phyloP scores from a whole-genome alignment of 2,329 filamentous ascomycete genomes.

The Cyphellophora attinorum region DNA sequence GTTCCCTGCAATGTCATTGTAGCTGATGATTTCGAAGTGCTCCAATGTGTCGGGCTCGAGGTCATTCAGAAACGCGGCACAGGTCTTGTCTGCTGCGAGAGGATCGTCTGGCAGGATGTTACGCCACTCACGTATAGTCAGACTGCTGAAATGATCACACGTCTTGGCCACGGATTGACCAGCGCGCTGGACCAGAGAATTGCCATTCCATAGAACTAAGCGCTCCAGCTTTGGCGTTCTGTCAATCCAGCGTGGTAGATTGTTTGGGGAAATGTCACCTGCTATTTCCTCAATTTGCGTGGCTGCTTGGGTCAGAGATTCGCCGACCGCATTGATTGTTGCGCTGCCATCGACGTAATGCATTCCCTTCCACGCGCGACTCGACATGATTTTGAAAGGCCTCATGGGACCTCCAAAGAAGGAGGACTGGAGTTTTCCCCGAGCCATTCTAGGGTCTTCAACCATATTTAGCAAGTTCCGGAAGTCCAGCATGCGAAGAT shows the following conservation, averaged over 20 bases:
- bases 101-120: conserved; percentile 13
- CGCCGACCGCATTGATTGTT: conserved; percentile 29
- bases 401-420: conserved; percentile 38
- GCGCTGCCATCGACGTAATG: conserved; percentile 13
- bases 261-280: conserved; percentile 28
- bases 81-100: conserved; percentile 44
- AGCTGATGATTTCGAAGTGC: conserved; percentile 49
- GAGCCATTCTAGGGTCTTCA: conserved; percentile 48
- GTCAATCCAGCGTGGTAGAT: conserved; percentile 46
- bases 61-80: conserved; percentile 49
- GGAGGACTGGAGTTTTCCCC: conserved; percentile 46
- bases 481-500: conserved; percentile 55
- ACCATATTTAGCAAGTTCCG: conserved; percentile 52
- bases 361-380: conserved; percentile 12
- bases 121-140: conserved; percentile 48
- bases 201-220: conserved; percentile 53
- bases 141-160: conserved; percentile 52
- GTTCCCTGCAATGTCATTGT: conserved; percentile 43
- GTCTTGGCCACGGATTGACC: conserved; percentile 45
- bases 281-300: conserved; percentile 51
- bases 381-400: conserved; percentile 24
- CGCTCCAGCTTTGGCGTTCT: conserved; percentile 48
- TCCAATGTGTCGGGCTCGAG: conserved; percentile 49
- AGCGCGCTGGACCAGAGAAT: conserved; percentile 45
- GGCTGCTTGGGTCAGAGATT: conserved; percentile 36